Conservation (phyloP, 345 rosid species). For the Lepidium sativum region DNA sequence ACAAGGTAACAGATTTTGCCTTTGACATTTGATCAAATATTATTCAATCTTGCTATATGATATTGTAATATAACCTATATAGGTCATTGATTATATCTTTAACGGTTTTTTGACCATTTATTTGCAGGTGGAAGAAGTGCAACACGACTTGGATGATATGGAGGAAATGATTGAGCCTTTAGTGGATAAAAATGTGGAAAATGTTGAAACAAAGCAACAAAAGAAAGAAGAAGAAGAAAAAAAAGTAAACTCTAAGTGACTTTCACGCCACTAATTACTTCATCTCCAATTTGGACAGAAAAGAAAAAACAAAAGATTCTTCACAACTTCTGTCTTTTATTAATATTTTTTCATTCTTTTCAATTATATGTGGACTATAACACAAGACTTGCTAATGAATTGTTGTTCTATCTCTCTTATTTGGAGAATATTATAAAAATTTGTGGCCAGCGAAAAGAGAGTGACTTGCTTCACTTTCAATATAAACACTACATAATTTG, state of each 20-base stretch:
- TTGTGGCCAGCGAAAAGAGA: neutral
- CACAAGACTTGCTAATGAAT: neutral
- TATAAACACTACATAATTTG: neutral
- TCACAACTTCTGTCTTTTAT: neutral
- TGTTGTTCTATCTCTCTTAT: neutral
- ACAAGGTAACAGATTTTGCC: conserved; percentile 34
- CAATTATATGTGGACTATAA: neutral
- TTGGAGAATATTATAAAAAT: neutral
- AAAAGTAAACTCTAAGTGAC: conserved; percentile 8
- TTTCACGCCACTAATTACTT: conserved; percentile 16
- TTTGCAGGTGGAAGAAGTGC: conserved; percentile 41
- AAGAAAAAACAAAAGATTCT: neutral
- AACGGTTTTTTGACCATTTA: too few relatives aligned
- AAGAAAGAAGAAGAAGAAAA: neutral
- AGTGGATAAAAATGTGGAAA: conserved; percentile 22
- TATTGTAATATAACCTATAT: too few relatives aligned
- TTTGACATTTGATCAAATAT: neutral
- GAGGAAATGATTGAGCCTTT: conserved; percentile 49
- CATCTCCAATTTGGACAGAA: conserved; percentile 1
- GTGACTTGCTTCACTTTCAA: neutral
- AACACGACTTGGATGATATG: conserved; percentile 47
- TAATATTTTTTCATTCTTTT: neutral
- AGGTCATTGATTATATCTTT: too few relatives aligned
- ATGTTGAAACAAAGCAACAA: conserved; percentile 19
- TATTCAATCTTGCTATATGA: too few relatives aligned